Base-by-base conservation (phyloP, 2,329 filamentous ascomycete genomes). In the Drechslera avenae region DNA sequence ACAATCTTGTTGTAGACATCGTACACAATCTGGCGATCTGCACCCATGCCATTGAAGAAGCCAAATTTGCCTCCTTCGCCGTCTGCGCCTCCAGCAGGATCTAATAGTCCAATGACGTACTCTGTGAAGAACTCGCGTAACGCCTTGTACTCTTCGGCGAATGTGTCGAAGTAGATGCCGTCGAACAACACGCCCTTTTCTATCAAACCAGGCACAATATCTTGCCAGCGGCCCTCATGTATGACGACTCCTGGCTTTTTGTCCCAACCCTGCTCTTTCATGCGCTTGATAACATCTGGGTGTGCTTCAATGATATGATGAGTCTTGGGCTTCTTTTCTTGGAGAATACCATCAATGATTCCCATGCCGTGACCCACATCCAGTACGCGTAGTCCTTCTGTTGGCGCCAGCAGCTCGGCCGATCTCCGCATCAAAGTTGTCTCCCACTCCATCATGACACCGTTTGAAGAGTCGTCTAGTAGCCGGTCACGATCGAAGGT, bases 1-100 rank as follows among this genome's bases (percentile, higher is more conserved):
- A 90, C 88, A 2, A 97, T 75, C 69, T 89, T 91, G 45, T 87
- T 89, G 75, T 97, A 97, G 18, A 99, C 92, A 76, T 97, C 94
- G 74, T 97, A 97, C 75, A 91, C 96, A 55, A 97, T 87, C 72
- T 87, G 87, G 37, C 94, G 81, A 75, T 99, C 94, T 2, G 94
- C 94, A 0, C 94, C 94, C 50, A 97, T 85, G 0, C 94, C 84
- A 60, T 86, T 85, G 71, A 86, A 87, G 74, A 86, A 86, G 26
- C 84, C 81, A 71, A 85, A 86, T 39, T 75, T 78, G 0, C 81
- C 82, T 14, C 76, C 75, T 40, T 82, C 75, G 17, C 64, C 59
- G 16, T 64, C 60, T 34, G 52, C 14, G 13, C 70, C 71, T 32
- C 76, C 76, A 8, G 74, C 68, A 21, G 81, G 78, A 60, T 89